Base-by-base conservation (phyloP, 805 yeast genomes). In the Yarrowia sp. region DNA sequence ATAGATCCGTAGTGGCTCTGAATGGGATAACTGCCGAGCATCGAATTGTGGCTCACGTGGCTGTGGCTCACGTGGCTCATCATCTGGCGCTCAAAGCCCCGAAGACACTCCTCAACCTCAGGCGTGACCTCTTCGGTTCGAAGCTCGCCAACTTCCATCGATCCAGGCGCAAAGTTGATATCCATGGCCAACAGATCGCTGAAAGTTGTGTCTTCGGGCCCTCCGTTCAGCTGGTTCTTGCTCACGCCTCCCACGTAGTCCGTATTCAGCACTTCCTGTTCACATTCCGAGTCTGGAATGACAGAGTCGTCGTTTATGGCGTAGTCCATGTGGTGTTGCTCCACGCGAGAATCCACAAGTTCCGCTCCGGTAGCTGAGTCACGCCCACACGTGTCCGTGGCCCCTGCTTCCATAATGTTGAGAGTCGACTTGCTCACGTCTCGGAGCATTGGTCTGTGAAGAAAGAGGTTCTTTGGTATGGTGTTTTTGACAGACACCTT, bases 201-300 rank as follows among this genome's bases (percentile, higher is more conserved):
- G 39, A 58, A 58, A 3, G 50, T 43, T 8, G 64, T 33, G 30
- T 58, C 47, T 4, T 55, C 63, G 34, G 15, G 34, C 33, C 4
- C 49, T 2, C n/a, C 15, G 9, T 19, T 17, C 19, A 12, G 12
- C 17, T 40, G 15, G 15, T 38, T 3, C 30, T 43, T 39, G 47
- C 38, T 40, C 20, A 55, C 63, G 20, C 63, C 63, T 1, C 63
- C 63, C 10, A 55, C 15, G 47, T 55, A 43, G 30, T 58, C 87
- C 85, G 94, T 97, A 76, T 87, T 86, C 80, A 95, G 88, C 68
- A 92, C 89, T 80, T 84, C 89, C 73, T 92, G 97, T 86, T 94
- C 98, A 89, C 93, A 92, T 84, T 91, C 91, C 70, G 97, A 87
- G 82, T 89, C 89, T 74, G 84, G 81, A 74, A 95, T 81, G 82